phyloP scores from a whole-genome alignment of 495 filamentous ascomycete genomes.

The Penicillium robsamsonii region DNA sequence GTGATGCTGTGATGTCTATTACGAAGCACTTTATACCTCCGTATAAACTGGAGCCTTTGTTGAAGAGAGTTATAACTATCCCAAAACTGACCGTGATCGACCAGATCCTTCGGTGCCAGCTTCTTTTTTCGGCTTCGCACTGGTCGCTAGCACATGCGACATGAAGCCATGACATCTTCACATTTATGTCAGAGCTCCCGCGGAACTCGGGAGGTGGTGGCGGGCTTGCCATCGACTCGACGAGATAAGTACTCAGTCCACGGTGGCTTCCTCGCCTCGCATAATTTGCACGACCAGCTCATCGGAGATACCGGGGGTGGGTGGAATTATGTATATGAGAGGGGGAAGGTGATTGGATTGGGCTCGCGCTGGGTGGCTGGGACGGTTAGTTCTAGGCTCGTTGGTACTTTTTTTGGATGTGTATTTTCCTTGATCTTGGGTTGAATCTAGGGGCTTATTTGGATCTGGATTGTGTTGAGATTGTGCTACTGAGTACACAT shows the following conservation, averaged over 20 bases:
- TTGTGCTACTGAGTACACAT: background rate
- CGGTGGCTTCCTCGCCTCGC: constrained; percentile 8
- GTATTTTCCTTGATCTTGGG: background rate
- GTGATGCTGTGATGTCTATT: background rate
- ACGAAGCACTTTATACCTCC: background rate
- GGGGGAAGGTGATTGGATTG: background rate
- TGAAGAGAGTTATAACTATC: background rate
- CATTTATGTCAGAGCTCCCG: constrained; percentile 22
- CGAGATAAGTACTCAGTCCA: constrained; percentile 29
- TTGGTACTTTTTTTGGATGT: background rate
- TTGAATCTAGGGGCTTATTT: background rate
- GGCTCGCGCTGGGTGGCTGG: background rate
- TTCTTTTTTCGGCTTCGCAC: constrained; percentile 11
- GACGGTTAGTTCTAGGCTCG: background rate
- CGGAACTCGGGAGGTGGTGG: constrained; percentile 17
- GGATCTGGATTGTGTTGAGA: background rate
- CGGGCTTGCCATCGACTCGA: constrained; percentile 19
- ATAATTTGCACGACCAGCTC: constrained; percentile 10
- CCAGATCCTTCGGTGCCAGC: background rate
- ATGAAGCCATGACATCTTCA: constrained; percentile 21
- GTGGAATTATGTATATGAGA: background rate
- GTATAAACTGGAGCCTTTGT: background rate
- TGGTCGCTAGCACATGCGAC: constrained; percentile 28
- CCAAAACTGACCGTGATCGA: background rate
- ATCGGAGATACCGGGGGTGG: background rate